Base-by-base conservation (phyloP, 2,329 filamentous ascomycete genomes). In the Scytalidium sp. region DNA sequence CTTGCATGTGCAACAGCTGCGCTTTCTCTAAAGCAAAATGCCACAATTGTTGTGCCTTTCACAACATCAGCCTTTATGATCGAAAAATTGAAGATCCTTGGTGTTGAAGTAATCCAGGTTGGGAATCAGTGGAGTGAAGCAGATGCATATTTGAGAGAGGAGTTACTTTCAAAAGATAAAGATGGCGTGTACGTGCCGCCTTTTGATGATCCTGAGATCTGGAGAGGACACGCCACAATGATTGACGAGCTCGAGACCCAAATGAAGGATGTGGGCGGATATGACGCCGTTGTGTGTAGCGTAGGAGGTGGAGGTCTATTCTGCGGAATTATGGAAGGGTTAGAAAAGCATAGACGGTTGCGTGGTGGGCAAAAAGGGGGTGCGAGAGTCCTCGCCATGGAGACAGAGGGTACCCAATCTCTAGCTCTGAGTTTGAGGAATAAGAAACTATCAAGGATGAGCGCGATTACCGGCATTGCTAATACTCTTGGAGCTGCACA, bases 221-320 rank as follows among this genome's bases (percentile, higher is more conserved):
- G 86, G 87, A 74, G 78, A 40, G 87, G 86, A 15, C 79, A 84
- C 51, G 69, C 75, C 5, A 81, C 74, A 19, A 69, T 89, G 19
- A 72, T 88, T 47, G 71, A 78, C 21, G 65, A 67, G 48, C 55
- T 60, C 25, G 58, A 63, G 45, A 52, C 58, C 19, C 52, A 62
- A 21, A 58, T 65, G 51, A 49, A 50, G 2, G 53, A 53, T 21
- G 41, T 51, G 43, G 55, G 53, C 1, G 71, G 73, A 9, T 76
- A 88, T 3, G 84, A 91, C 60, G 87, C 78, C 3, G 75, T 96
- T 11, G 78, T 94, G 41, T 93, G 88, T 68, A 86, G 78, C 51
- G 88, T 92, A 32, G 90, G 90, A 6, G 90, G 90, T 9, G 90
- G 90, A 15, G 90, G 90, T 0, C 70, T 95, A 19, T 76, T 96